Evolutionary conservation across 2,329 filamentous ascomycete species (phyloP).

Genomic region (Sporothrix phasma): DNA sequence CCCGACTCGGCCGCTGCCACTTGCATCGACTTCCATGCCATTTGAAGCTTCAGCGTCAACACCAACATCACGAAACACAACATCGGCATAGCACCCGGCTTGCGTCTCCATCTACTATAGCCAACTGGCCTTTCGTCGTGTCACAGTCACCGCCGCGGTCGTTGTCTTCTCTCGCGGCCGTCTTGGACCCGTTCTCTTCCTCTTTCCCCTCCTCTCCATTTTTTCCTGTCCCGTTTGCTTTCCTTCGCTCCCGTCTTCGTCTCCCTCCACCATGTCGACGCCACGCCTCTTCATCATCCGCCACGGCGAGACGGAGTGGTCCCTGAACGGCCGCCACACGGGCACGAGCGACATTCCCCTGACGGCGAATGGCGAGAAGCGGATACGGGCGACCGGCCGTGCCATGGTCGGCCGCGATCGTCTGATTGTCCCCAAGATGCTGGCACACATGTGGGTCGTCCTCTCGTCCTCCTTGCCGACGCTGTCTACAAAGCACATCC

Average conservation of each 20-base stretch:
- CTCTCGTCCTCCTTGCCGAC: no score
- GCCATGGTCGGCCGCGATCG: slow-evolving; percentile 77
- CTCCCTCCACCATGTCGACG: slow-evolving; percentile 31
- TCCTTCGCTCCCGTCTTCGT: not conserved
- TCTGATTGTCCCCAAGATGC: slow-evolving; percentile 70
- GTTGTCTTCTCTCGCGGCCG: not conserved
- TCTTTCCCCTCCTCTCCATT: not conserved
- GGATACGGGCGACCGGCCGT: slow-evolving; percentile 65
- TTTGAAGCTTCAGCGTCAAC: not conserved
- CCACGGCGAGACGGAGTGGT: slow-evolving; percentile 95
- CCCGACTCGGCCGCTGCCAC: not conserved
- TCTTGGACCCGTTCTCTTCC: not conserved
- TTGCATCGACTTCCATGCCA: not conserved
- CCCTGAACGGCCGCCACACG: slow-evolving; percentile 75
- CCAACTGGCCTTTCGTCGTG: not conserved
- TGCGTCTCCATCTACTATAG: not conserved
- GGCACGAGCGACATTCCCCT: slow-evolving; percentile 78
- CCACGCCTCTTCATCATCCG: slow-evolving; percentile 74
- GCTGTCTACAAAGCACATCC: no score
- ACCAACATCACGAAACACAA: not conserved
- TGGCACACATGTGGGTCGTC: slow-evolving; percentile 72
- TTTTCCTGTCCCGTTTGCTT: not conserved
- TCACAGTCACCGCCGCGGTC: not conserved
- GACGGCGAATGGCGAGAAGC: slow-evolving; percentile 69
- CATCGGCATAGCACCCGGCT: not conserved